A percentile compares a stretch with the other conserved stretches of the same genome.
phyloP scores from a whole-genome alignment of 1,284 basidiomycete genomes.

The Austroboletus niveus region DNA sequence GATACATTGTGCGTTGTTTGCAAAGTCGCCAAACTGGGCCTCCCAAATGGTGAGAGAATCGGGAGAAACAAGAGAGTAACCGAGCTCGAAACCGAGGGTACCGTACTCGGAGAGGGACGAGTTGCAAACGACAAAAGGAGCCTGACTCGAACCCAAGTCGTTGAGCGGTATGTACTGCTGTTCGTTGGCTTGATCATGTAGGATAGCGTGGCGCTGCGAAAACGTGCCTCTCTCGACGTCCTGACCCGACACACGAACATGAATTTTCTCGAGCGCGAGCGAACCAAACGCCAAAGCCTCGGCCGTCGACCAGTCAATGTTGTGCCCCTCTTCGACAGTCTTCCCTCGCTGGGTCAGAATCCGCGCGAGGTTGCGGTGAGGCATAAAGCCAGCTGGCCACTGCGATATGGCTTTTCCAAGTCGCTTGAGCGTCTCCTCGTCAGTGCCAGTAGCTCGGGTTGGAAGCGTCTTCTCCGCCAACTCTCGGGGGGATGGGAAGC shows the following conservation, averaged over 20 bases:
- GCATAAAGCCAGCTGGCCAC: conserved; percentile 83
- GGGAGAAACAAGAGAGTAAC: conserved; percentile 97
- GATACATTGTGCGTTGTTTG: conserved; percentile 95
- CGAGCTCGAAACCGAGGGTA: conserved; percentile 95
- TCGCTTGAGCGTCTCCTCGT: conserved; percentile 76
- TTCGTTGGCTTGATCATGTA: conserved; percentile 96
- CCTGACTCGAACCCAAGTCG: conserved; percentile 85
- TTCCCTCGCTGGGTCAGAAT: conserved; percentile 89
- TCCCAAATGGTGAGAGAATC: conserved; percentile 97
- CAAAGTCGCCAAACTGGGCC: conserved; percentile 98
- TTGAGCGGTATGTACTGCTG: conserved; percentile 88
- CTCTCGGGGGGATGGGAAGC: conserved; percentile 97
- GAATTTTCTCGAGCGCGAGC: conserved; percentile 88
- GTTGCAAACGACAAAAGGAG: conserved; percentile 94
- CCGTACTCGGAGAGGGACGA: conserved; percentile 97
- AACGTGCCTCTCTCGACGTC: conserved; percentile 99
- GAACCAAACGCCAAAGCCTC: conserved; percentile 97
- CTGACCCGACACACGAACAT: conserved; percentile 96
- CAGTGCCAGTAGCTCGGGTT: conserved; percentile 82
- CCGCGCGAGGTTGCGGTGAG: conserved; percentile 92
- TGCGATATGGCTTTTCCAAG: conserved; percentile 86
- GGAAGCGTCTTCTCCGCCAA: conserved; percentile 92
- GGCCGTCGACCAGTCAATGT: conserved; percentile 99
- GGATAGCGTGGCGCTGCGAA: conserved; percentile 97
- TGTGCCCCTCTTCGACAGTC: conserved; percentile 85